Conservation (phyloP, 495 filamentous ascomycete species). For the Eremomyces bilateralis region DNA sequence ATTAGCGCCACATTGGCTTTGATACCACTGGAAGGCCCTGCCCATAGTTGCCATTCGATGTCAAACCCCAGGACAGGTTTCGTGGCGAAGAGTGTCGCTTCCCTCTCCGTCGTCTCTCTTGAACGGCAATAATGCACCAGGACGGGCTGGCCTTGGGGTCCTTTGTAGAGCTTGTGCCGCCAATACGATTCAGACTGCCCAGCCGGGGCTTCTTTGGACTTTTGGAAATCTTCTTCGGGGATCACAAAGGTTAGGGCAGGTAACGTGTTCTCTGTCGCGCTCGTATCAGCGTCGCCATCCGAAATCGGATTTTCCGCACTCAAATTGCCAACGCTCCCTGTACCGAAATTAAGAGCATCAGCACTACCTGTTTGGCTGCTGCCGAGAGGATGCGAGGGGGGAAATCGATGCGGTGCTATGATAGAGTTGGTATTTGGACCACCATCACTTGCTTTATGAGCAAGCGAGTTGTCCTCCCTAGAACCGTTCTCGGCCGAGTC, state of each 20-base stretch:
- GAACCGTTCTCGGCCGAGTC: no score
- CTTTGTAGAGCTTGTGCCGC: conserved; percentile 15
- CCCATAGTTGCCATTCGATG: conserved; percentile 17
- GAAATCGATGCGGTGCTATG: no score
- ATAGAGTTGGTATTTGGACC: no score
- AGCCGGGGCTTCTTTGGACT: conserved; percentile 11
- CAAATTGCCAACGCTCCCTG: no score
- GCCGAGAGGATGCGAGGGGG: no score
- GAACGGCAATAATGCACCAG: conserved; percentile 16
- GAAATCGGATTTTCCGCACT: no score
- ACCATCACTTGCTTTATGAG: no score
- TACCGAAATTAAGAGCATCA: no score
- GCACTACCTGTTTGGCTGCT: no score
- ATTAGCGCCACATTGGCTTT: conserved; percentile 19
- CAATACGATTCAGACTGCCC: conserved; percentile 12
- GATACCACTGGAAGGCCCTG: conserved; percentile 5
- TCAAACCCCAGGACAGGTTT: conserved; percentile 20
- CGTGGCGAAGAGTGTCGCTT: conserved; percentile 14
- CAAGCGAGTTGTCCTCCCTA: no score
- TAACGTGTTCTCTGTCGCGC: no score
- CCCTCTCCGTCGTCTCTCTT: conserved; percentile 11
- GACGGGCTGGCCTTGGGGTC: conserved; percentile 9
- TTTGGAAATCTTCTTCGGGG: conserved; percentile 6
- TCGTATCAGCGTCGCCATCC: no score
- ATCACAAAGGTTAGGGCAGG: conserved; percentile 12